Percentiles rank a stretch among this genome's conserved stretches.
Evolutionary conservation across 2,329 filamentous ascomycete species (phyloP).

Genomic region (Dothistroma pini): DNA sequence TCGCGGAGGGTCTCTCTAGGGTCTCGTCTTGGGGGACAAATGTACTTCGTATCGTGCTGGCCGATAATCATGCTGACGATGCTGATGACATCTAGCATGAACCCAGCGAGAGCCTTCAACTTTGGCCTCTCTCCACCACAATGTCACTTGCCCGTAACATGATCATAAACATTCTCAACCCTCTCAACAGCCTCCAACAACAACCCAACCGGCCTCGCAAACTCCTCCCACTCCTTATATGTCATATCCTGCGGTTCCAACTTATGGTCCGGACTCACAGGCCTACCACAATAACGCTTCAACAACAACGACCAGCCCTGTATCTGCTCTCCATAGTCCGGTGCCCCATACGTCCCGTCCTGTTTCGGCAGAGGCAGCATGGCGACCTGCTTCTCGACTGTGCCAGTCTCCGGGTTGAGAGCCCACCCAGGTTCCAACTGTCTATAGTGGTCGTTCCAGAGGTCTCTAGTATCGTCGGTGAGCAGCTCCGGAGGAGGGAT

Average conservation of each 20-base stretch:
- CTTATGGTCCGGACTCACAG: neutral
- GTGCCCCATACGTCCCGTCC: neutral
- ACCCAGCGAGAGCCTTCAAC: neutral
- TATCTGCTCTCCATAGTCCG: neutral
- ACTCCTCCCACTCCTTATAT: neutral
- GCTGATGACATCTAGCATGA: neutral
- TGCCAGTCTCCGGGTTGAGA: neutral
- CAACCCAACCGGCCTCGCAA: neutral
- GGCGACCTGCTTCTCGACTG: neutral
- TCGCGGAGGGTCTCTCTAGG: neutral
- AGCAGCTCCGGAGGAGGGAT: neutral
- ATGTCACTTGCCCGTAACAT: neutral
- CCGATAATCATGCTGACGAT: too few relatives aligned
- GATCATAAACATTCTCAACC: neutral
- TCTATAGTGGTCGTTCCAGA: neutral
- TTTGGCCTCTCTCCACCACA: neutral
- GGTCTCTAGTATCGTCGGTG: neutral
- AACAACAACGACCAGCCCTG: neutral
- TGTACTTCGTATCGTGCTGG: too few relatives aligned
- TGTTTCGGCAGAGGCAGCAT: neutral
- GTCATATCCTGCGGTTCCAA: neutral
- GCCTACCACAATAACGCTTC: neutral
- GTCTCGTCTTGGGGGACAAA: neutral
- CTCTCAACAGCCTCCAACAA: neutral
- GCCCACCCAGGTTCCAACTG: neutral